These are phyloP conservation scores for Oleoguttula mirabilis DNA, from an alignment of 495 filamentous ascomycete species.

Conservation along the genomic window DNA sequence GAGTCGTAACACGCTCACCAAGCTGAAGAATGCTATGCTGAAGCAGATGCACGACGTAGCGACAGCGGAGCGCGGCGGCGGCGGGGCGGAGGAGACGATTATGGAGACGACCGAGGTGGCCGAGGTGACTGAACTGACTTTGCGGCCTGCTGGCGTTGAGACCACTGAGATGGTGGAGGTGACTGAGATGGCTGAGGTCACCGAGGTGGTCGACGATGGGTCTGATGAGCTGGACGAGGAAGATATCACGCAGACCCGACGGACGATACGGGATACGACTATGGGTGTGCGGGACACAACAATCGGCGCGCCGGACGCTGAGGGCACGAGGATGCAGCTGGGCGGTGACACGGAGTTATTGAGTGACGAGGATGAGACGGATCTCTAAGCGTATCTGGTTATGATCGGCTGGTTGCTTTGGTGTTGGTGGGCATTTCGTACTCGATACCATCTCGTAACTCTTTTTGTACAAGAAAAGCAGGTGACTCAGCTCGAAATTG, in stretches of 20 bases:
- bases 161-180: no score
- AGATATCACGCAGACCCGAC: conserved; percentile 8
- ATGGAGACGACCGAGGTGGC: conserved; percentile 19
- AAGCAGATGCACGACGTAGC: conserved; percentile 18
- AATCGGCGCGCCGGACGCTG: conserved; percentile 15
- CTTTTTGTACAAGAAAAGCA: no score
- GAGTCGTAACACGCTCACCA: conserved; percentile 24
- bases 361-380: conserved; percentile 4
- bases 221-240: conserved; percentile 27
- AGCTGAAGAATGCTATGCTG: conserved; percentile 20
- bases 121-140: no score
- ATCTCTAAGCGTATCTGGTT: not conserved
- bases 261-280: conserved; percentile 5
- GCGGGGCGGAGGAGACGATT: conserved; percentile 19
- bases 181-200: conserved; percentile 2
- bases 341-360: conserved; percentile 8
- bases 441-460: no score
- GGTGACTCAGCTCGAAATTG: no score
- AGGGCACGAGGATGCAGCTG: conserved; percentile 15
- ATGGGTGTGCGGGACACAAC: conserved; percentile 13
- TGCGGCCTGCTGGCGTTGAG: no score
- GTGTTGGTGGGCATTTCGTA: no score
- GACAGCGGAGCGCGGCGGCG: conserved; percentile 18
- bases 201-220: conserved; percentile 29
- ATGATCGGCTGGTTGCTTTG: no score